phyloP scores from a whole-genome alignment of 2,329 filamentous ascomycete species.

The Cadophora gregata region DNA sequence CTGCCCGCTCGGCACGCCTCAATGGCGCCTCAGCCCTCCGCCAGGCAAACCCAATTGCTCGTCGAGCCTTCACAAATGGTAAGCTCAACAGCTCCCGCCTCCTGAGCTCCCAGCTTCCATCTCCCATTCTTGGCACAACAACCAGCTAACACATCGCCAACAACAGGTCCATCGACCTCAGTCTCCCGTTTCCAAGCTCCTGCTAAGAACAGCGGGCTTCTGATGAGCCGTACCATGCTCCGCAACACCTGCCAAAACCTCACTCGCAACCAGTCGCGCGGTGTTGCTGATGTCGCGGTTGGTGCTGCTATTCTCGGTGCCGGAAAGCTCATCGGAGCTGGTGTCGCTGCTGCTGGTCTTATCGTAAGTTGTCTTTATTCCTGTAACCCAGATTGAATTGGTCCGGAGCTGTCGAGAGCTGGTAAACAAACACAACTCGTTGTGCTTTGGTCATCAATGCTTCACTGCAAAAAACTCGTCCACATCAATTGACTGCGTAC shows the following conservation, averaged over 20 bases:
- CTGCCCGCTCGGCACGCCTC: constrained; percentile 37
- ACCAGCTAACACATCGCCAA: constrained; percentile 10
- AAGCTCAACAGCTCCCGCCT: constrained; percentile 28
- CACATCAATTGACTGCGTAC: not conserved
- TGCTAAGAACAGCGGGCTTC: constrained; percentile 33
- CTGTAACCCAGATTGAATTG: not conserved
- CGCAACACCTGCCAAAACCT: constrained; percentile 36
- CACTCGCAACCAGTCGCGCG: constrained; percentile 36
- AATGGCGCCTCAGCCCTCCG: constrained; percentile 35
- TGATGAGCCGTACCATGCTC: constrained; percentile 37
- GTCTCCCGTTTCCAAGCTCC: constrained; percentile 38
- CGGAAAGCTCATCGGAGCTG: constrained; percentile 40
- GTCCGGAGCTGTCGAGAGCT: not conserved
- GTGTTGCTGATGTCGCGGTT: constrained; percentile 37
- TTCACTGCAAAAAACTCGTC: not conserved
- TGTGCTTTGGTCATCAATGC: not conserved
- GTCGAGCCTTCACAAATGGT: constrained; percentile 40
- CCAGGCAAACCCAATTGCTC: constrained; percentile 37
- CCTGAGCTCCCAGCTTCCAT: not conserved
- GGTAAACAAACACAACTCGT: not conserved
- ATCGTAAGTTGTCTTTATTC: constrained; percentile 24
- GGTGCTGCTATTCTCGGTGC: constrained; percentile 38
- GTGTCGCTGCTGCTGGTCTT: constrained; percentile 40
- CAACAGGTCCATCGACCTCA: constrained; percentile 35
- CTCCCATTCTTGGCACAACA: constrained; percentile 16